Evolutionary conservation across 768 basidiomycete species (phyloP).

Genomic region (Suillus bovinus): DNA sequence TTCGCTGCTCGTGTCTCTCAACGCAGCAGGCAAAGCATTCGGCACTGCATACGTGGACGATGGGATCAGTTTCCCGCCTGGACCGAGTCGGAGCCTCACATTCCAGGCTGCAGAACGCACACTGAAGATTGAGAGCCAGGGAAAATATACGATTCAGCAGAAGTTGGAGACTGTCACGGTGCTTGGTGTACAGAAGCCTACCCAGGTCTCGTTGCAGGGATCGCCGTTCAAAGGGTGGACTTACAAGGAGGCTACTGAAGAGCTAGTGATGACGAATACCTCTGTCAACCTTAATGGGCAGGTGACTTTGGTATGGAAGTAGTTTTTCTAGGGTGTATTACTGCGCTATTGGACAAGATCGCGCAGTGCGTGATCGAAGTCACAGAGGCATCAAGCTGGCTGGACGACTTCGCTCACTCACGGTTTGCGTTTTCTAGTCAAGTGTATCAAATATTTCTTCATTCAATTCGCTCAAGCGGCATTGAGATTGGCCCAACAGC

Average conservation of each 20-base stretch:
- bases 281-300: slow-evolving; percentile 44
- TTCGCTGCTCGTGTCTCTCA: slow-evolving; percentile 59
- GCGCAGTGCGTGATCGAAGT: neutral
- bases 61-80: slow-evolving; percentile 61
- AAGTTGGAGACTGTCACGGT: slow-evolving; percentile 54
- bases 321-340: neutral
- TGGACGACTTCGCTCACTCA: neutral
- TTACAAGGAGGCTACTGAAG: slow-evolving; percentile 40
- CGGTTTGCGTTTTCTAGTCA: neutral
- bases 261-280: slow-evolving; percentile 41
- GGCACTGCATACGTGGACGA: slow-evolving; percentile 73
- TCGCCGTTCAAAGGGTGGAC: slow-evolving; percentile 35
- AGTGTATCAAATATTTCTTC: neutral
- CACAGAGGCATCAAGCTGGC: neutral
- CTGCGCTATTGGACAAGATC: neutral
- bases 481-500: neutral
- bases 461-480: neutral
- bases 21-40: slow-evolving; percentile 46
- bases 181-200: slow-evolving; percentile 53
- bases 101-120: slow-evolving; percentile 39
- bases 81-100: slow-evolving; percentile 46
- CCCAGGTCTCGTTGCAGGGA: slow-evolving; percentile 41
- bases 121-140: slow-evolving; percentile 40
- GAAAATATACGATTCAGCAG: slow-evolving; percentile 39
- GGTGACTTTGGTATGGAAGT: slow-evolving; percentile 38